These are phyloP conservation scores for Mycena rebaudengoi DNA, from an alignment of 768 basidiomycete genomes.

Conservation along the genomic window DNA sequence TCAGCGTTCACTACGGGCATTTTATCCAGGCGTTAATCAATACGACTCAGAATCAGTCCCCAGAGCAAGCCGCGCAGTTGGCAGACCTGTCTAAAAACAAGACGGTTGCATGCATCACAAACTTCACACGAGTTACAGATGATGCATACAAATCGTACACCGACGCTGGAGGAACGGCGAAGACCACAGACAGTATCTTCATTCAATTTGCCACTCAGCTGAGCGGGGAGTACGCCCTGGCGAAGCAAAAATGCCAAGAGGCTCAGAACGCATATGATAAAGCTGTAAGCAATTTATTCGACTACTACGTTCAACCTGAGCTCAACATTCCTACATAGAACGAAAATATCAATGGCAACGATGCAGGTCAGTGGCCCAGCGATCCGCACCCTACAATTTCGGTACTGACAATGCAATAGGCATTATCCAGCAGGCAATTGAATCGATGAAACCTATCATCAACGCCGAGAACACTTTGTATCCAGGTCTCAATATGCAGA, in stretches of 20 bases:
- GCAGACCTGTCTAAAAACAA: not conserved
- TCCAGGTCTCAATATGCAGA: not conserved
- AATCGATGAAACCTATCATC: not conserved
- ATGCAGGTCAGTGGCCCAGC: not conserved
- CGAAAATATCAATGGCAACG: not conserved
- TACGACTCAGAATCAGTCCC: no score
- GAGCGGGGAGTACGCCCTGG: not conserved
- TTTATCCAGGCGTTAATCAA: no score
- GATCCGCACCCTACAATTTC: no score
- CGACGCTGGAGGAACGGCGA: not conserved
- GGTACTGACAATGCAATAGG: not conserved
- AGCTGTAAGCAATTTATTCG: not conserved
- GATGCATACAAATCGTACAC: not conserved
- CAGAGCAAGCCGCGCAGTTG: not conserved
- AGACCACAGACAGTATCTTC: not conserved
- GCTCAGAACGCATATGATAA: not conserved
- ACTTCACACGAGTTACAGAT: not conserved
- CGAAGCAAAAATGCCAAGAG: not conserved
- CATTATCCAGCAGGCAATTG: not conserved
- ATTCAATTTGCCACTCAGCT: not conserved
- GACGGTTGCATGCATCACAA: not conserved
- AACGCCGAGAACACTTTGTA: not conserved
- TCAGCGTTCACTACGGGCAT: no score
- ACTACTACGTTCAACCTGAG: not conserved
- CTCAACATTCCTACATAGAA: not conserved